phyloP scores from a whole-genome alignment of 1,284 basidiomycete genomes.

The Pseudomicrostroma phylloplanum region DNA sequence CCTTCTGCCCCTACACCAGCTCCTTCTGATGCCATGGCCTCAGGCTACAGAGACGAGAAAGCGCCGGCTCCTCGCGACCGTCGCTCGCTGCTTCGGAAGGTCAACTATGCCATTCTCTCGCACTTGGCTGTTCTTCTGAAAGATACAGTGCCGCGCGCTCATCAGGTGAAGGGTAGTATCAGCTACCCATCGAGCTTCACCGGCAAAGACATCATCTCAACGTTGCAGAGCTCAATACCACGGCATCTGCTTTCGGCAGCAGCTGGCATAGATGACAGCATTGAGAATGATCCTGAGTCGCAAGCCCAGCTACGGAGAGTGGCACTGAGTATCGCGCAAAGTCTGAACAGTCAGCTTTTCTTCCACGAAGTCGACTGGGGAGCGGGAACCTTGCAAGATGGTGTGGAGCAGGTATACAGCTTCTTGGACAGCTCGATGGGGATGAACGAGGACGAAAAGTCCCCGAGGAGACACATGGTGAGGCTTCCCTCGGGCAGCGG shows the following conservation, averaged over 20 bases:
- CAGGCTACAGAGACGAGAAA: no score
- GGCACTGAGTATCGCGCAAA: constrained; percentile 77
- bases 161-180: constrained; percentile 61
- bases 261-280: constrained; percentile 12
- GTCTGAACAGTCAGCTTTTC: constrained; percentile 83
- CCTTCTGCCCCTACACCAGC: no score
- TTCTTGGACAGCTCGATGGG: constrained; percentile 70
- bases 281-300: constrained; percentile 4
- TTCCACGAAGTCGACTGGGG: constrained; percentile 98
- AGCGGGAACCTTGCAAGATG: constrained; percentile 72
- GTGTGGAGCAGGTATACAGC: constrained; percentile 90
- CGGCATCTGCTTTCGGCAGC: constrained; percentile 19
- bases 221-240: constrained; percentile 29
- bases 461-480: no score
- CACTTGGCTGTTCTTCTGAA: constrained; percentile 79
- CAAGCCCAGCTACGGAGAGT: constrained; percentile 62
- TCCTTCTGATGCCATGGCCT: no score
- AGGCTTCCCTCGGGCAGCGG: not conserved
- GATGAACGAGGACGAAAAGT: constrained; percentile 9
- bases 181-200: constrained; percentile 47
- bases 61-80: no score
- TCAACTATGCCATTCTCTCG: constrained; percentile 78
- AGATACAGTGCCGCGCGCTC: constrained; percentile 75
- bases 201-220: constrained; percentile 41
- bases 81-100: constrained; percentile 28